These are phyloP conservation scores for Backusella australiensis DNA, from an alignment of 192 early-diverging fungal genomes.

Conservation along the genomic window DNA sequence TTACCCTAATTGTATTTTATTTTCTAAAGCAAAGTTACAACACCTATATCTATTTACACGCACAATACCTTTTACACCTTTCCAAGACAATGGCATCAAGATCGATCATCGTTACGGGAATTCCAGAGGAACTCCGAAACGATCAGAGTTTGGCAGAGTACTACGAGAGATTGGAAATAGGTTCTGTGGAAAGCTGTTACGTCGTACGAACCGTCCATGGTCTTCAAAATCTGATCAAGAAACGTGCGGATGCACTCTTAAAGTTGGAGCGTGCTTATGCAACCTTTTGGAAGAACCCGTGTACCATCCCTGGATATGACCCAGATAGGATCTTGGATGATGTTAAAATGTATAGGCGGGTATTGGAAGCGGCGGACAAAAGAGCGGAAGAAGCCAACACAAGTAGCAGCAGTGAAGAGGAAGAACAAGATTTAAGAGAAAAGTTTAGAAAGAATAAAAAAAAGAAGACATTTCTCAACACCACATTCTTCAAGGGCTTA, in stretches of 20 bases:
- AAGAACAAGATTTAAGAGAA: not conserved
- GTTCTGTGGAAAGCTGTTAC: conserved; percentile 50
- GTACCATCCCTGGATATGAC: conserved; percentile 58
- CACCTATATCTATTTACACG: conserved; percentile 13
- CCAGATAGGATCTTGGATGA: conserved; percentile 42
- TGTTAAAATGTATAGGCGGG: conserved; percentile 24
- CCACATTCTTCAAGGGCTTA: conserved; percentile 1
- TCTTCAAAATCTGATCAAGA: conserved; percentile 36
- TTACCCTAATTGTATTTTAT: conserved; percentile 23
- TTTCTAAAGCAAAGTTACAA: conserved; percentile 31
- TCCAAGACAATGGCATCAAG: conserved; percentile 23
- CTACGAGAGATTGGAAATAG: conserved; percentile 55
- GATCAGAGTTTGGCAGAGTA: conserved; percentile 51
- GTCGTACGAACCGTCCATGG: conserved; percentile 51
- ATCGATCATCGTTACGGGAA: conserved; percentile 52
- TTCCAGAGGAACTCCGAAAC: conserved; percentile 47
- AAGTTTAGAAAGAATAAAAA: conserved; percentile 2
- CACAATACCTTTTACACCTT: conserved; percentile 18
- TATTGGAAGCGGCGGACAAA: not conserved
- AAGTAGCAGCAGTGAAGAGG: conserved; percentile 2
- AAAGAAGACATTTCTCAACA: not conserved
- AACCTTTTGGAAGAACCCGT: conserved; percentile 66
- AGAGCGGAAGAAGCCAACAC: not conserved
- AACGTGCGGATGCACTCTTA: conserved; percentile 48
- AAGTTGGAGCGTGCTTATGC: conserved; percentile 55